Percentiles rank a stretch among this genome's conserved stretches.
Evolutionary conservation across 495 filamentous ascomycete species (phyloP).

Genomic region (Oidiodendron maius): DNA sequence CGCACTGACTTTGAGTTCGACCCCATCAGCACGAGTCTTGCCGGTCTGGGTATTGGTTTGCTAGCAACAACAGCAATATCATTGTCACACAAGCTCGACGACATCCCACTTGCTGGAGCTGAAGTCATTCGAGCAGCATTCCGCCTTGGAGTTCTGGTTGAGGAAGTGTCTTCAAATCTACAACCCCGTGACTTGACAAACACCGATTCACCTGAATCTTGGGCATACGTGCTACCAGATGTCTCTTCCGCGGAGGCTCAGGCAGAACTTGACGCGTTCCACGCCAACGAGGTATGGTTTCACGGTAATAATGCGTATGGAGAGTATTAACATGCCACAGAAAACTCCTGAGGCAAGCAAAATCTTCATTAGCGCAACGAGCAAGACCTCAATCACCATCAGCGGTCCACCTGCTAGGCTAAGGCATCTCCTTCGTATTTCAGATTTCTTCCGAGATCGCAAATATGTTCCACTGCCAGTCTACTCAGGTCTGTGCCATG

Average conservation of each 20-base stretch:
- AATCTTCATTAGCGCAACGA: background rate
- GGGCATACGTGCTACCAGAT: constrained; percentile 36
- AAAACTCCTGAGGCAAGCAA: background rate
- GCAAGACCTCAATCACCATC: background rate
- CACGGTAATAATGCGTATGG: background rate
- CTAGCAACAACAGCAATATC: constrained; percentile 33
- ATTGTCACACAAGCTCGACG: constrained; percentile 24
- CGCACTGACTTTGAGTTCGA: constrained; percentile 16
- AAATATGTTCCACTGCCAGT: background rate
- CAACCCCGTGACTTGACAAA: constrained; percentile 21
- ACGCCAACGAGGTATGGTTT: constrained; percentile 17
- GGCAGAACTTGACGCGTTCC: constrained; percentile 28
- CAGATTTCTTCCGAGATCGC: background rate
- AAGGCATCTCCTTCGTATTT: background rate
- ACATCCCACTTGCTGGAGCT: constrained; percentile 25
- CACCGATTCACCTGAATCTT: constrained; percentile 22
- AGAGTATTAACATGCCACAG: background rate
- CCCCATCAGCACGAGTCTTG: constrained; percentile 22
- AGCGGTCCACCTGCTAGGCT: background rate
- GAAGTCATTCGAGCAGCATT: constrained; percentile 32
- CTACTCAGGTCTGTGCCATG: constrained; percentile 27
- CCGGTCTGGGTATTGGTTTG: constrained; percentile 34
- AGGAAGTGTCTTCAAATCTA: constrained; percentile 29
- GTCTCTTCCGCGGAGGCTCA: constrained; percentile 27
- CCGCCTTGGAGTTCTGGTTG: constrained; percentile 30